Evolutionary conservation across 345 rosid genomes (phyloP), one percentile per base, ranked within the genome.

Genomic region (Lagerstroemia speciosa): DNA sequence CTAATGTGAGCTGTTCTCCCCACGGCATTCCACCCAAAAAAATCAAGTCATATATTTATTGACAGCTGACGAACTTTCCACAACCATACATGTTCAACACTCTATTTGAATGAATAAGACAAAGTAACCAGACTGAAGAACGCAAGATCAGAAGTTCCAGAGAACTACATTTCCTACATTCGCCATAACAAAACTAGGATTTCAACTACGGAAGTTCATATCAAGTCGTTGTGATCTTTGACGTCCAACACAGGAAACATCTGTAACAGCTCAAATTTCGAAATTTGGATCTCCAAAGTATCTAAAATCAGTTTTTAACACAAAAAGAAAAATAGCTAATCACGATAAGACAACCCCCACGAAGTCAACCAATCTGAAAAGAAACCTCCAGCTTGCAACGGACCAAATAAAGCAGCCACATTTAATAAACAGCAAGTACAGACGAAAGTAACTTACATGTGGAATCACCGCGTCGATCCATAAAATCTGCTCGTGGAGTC

Each of bases 251-350:
- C 65, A 62, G 3, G 24, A 48, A 62, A 36, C 65, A 62, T 31
- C 38, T 2, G 3, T 8, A 61, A 6, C 24, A 32, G 40, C 65
- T 62, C 65, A 32, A 32, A 33, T 31, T 62, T 17, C 24, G 10
- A 31, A 62, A 20, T 16, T 29, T 62, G 20, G 17, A 22, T 40
- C 65, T 32, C 65, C 38, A 33, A 0, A 62, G 40, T n/a, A 62
- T 62, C 37, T 5, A 62, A 62, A 62, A 32, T 22, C 22, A 62
- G 65, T 62, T 62, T n/a, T 40, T 32, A 33, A 62, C 41, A 62
- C 26, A 19, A 17, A 37, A 30, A 60, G 22, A 61, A 57, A 19
- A n/a, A n/a, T n/a, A n/a, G n/a, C 20, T 29, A 10, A 34, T 24
- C 20, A 30, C 6, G 20, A 61, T 36, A 30, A 61, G 36, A 29